Evolutionary conservation across 495 filamentous ascomycete genomes (phyloP), one percentile per base, ranked within the genome.

Genomic region (Achaetomiella virescens): DNA sequence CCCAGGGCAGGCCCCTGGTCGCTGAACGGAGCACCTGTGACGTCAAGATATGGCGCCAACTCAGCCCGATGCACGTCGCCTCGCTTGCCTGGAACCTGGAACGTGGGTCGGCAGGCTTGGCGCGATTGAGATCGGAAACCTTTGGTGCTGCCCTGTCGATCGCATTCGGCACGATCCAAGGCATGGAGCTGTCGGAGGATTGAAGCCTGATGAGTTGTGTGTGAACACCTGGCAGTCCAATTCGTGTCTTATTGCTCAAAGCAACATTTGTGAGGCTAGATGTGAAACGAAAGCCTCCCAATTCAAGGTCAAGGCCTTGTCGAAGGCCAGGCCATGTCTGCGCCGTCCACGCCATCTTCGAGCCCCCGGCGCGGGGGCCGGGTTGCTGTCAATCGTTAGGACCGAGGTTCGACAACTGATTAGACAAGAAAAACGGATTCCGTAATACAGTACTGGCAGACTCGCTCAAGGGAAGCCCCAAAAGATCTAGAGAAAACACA

Each of bases 21-120:
- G 44, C 44, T 55, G 52, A 54, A 41, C 11, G 15, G 12, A 10
- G 31, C 22, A 9, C 22, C 43, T 41, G 44, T 55, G 52, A 55
- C 52, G 52, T 55, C 52, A 55, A 35, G 43, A 40, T 1, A 37
- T n/a, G 42, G 33, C 52, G 36, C 52, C 52, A 41, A 55, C 42
- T 2, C 31, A 14, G 52, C n/a, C 38, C 17, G 38, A 17, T 31
- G 27, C 27, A 31, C 6, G 11, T 3, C 36, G 5, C 36, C 6
- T 38, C 50, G 50, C 27, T 14, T 27, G 44, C 17, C 44, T 35
- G 40, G 52, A 48, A 31, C 35, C 44, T 35, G 52, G 52, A 43
- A 43, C n/a, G n/a, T n/a, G n/a, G n/a, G n/a, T n/a, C n/a, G 35
- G 15, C 43, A 33, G 17, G 22, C 52, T 55, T 48, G 52, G 52